A percentile compares a stretch with the other conserved stretches of the same genome.
Evolutionary conservation across 2,329 filamentous ascomycete genomes (phyloP).

Genomic region (Trichoderma gracile): DNA sequence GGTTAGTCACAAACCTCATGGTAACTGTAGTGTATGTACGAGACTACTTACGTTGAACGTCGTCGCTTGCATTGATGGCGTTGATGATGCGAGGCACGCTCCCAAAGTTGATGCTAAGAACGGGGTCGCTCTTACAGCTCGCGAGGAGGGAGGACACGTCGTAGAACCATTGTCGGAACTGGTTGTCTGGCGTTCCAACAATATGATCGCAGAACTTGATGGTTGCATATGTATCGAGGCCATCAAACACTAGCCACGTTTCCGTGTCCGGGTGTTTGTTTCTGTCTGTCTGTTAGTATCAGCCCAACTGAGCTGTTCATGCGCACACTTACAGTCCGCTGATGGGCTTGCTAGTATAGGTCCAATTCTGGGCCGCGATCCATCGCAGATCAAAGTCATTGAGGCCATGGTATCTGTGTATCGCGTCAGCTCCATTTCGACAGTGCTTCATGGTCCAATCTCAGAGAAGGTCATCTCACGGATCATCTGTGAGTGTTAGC

Average conservation of each 20-base stretch:
- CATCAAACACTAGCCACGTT: conserved; percentile 62
- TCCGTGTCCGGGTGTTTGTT: conserved; percentile 29
- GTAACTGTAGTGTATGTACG: too few relatives aligned
- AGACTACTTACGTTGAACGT: conserved; percentile 18
- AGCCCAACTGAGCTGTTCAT: neutral
- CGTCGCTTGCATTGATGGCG: conserved; percentile 19
- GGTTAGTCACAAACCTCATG: too few relatives aligned
- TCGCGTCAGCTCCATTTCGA: neutral
- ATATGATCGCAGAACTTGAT: conserved; percentile 56
- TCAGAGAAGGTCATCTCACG: conserved; percentile 26
- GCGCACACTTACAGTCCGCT: conserved; percentile 40
- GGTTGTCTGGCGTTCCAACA: conserved; percentile 60
- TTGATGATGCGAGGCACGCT: conserved; percentile 29
- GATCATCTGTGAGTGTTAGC: conserved; percentile 35
- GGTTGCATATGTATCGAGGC: conserved; percentile 61
- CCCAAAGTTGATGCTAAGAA: conserved; percentile 31
- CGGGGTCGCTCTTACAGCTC: conserved; percentile 19
- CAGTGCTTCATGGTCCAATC: too few relatives aligned
- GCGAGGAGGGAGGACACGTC: conserved; percentile 51
- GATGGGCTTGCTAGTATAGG: conserved; percentile 53
- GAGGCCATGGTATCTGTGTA: conserved; percentile 50
- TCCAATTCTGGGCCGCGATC: conserved; percentile 58
- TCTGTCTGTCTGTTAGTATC: conserved; percentile 30
- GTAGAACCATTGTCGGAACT: conserved; percentile 63
- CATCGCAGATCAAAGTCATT: conserved; percentile 63